These are phyloP conservation scores for Lepidopterella palustris DNA, from an alignment of 495 filamentous ascomycete species.

Conservation along the genomic window DNA sequence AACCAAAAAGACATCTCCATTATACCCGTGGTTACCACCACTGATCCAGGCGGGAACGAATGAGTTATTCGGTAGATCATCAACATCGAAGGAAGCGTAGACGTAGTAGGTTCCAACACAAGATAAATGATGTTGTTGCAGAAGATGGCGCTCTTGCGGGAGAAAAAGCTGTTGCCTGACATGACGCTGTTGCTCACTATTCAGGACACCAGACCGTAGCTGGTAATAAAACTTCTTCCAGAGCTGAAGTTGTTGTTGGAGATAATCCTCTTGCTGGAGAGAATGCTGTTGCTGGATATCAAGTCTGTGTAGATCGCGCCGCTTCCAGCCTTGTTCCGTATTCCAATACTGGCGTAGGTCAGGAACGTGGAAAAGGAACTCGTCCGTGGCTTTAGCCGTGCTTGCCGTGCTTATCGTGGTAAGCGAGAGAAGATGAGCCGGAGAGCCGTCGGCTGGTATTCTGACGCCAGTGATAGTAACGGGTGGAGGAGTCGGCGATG, in stretches of 20 bases:
- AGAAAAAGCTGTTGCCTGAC: background rate
- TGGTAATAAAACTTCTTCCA: background rate
- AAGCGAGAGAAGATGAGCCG: constrained; percentile 10
- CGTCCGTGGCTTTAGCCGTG: constrained; percentile 3
- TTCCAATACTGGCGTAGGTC: constrained; percentile 11
- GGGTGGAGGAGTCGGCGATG: background rate
- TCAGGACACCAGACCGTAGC: background rate
- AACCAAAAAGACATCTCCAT: constrained; percentile 9
- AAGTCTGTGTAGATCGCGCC: constrained; percentile 2
- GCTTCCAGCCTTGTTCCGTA: background rate
- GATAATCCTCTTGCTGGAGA: background rate
- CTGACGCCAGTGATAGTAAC: constrained; percentile 7
- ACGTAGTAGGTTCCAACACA: constrained; percentile 10
- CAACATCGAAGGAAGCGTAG: constrained; percentile 5
- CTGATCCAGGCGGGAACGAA: constrained; percentile 9
- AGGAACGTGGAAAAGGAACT: constrained; percentile 11
- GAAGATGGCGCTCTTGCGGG: background rate
- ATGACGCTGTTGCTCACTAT: background rate
- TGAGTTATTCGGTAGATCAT: constrained; percentile 7
- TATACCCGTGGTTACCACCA: background rate
- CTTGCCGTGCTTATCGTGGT: background rate
- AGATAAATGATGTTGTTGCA: background rate
- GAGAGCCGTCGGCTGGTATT: constrained; percentile 10
- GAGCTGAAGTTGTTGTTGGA: background rate
- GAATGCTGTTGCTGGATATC: background rate